Evolutionary conservation across 495 filamentous ascomycete species (phyloP), one percentile per base, ranked within the genome.

Genomic region (Podospora bellae-mahoneyi): DNA sequence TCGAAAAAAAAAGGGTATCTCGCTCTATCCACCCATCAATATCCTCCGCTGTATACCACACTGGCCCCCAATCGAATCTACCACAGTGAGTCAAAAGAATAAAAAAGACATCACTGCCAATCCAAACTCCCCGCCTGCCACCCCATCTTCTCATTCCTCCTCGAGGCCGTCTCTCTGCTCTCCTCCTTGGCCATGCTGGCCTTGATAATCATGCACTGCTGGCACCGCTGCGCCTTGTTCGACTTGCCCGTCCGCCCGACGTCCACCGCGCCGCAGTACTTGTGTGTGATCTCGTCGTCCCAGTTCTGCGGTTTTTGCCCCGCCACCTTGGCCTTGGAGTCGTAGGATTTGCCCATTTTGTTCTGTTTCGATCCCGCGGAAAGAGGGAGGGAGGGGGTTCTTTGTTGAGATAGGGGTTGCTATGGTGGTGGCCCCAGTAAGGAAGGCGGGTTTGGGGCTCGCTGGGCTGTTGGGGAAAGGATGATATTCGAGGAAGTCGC

Each of bases 171-270:
- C 32, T 73, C 69, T n/a, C 53, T n/a, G 5, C 53, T 27, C 10
- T 23, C 65, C 59, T 55, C 73, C 56, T 62, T 66, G 67, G 9
- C 62, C 63, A 28, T 23, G 28, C 53, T 61, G 34, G 71, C 71
- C 72, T 77, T 77, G 70, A 77, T n/a, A 2, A 32, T 60, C 23
- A 71, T 53, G 44, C 75, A 77, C 7, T 59, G 67, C 27, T 71
- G 66, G 69, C 75, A 77, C 48, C 72, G 69, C 53, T 77, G 75
- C 5, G 73, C 74, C 64, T 76, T 74, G 73, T 76, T 76, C 10
- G 74, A 68, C 44, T 67, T 69, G 34, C 69, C 73, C 3, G 18
- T n/a, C 26, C 68, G 68, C 16, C 71, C 73, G 28, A 34, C 27
- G 67, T 77, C 75, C 15, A 68, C 18, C 48, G 63, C 61, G 44